A percentile compares a stretch with the other conserved stretches of the same genome.
phyloP scores from a whole-genome alignment of 148 eudicot genomes.

The Linanthus parryae region DNA sequence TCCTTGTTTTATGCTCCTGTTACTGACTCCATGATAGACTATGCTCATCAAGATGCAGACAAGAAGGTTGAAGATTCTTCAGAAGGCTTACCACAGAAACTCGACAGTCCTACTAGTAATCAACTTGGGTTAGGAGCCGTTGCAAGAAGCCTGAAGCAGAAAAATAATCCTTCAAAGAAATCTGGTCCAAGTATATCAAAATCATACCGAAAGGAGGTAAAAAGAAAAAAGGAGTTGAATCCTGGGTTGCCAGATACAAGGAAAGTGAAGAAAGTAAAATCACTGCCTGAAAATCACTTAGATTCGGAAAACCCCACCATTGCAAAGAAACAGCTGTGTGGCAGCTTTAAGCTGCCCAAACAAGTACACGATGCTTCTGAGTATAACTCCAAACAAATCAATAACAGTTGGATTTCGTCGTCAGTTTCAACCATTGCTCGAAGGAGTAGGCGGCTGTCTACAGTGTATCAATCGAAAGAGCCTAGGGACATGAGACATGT shows the following conservation, averaged over 20 bases:
- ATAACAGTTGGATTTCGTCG: constrained; percentile 9
- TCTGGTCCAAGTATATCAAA: neutral
- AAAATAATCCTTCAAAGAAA: constrained; percentile 13
- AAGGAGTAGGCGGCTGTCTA: constrained; percentile 11
- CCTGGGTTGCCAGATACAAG: constrained; percentile 13
- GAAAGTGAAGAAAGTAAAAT: constrained; percentile 13
- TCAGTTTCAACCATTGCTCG: constrained; percentile 10
- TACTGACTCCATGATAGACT: constrained; percentile 9
- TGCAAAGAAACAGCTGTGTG: constrained; percentile 4
- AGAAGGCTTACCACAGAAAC: constrained; percentile 10
- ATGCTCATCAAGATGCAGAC: constrained; percentile 19
- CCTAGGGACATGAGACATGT: constrained; percentile 8
- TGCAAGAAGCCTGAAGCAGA: constrained; percentile 15
- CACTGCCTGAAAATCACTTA: constrained; percentile 10
- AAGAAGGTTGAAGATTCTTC: constrained; percentile 15
- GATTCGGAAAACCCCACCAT: constrained; percentile 10
- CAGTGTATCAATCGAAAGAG: constrained; percentile 14
- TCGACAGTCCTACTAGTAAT: constrained; percentile 16
- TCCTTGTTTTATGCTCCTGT: constrained; percentile 36
- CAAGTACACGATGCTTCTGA: constrained; percentile 12
- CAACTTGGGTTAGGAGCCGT: constrained; percentile 20
- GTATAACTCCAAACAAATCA: constrained; percentile 14
- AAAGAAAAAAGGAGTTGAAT: constrained; percentile 7
- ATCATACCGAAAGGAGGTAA: constrained; percentile 4
- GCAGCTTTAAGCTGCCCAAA: constrained; percentile 9